phyloP scores from a whole-genome alignment of 345 rosid genomes.

The Litchi chinensis region DNA sequence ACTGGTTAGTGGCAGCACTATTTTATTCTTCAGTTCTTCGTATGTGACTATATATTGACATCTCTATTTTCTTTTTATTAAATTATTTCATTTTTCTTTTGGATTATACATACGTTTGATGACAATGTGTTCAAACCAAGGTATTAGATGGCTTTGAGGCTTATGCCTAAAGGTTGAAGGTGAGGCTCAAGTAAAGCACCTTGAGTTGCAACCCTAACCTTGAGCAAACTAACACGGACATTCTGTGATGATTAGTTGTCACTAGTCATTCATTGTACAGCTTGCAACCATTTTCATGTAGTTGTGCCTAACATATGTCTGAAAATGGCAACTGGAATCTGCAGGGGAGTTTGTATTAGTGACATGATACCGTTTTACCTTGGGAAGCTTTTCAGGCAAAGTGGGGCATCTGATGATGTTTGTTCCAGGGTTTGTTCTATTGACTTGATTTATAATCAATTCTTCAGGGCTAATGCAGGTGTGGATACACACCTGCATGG shows the following conservation, averaged over 20 bases:
- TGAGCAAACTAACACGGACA: neutral
- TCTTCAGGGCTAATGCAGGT: conserved; percentile 13
- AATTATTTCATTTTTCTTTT: neutral
- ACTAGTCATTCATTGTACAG: neutral
- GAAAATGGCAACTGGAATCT: conserved; percentile 21
- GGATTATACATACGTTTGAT: neutral
- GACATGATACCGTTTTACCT: conserved; percentile 95
- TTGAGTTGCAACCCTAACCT: too few relatives aligned
- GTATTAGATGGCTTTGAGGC: conserved; percentile 5
- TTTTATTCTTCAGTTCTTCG: conserved; percentile 15
- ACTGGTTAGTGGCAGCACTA: conserved; percentile 56
- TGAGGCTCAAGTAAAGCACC: conserved; percentile 1
- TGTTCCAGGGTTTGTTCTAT: conserved; percentile 66
- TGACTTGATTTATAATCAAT: conserved; percentile 19
- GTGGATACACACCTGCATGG: neutral
- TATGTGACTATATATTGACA: neutral
- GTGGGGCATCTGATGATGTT: conserved; percentile 75
- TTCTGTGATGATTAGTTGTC: neutral
- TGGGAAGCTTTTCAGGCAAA: conserved; percentile 71
- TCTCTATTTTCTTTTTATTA: neutral
- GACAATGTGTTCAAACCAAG: neutral
- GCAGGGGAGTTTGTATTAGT: conserved; percentile 90
- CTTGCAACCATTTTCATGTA: neutral
- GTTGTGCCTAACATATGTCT: neutral
- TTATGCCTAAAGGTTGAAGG: conserved; percentile 2